Conservation (phyloP, 2,329 filamentous ascomycete species). For the Phialemoniopsis sp. region DNA sequence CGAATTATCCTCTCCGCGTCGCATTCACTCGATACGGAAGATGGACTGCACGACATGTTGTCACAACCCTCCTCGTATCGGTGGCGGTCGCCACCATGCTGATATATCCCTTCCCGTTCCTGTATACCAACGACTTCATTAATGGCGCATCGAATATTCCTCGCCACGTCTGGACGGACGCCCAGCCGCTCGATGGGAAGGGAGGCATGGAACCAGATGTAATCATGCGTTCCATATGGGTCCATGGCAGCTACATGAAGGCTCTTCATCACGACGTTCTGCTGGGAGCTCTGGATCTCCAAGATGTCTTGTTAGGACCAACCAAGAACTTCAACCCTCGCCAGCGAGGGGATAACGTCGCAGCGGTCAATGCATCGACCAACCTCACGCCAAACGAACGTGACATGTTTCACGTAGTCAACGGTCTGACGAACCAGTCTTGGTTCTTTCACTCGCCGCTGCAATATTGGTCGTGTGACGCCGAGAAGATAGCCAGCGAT, state of each 20-base stretch:
- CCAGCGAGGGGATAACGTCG: slow-evolving; percentile 20
- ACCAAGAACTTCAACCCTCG: slow-evolving; percentile 53
- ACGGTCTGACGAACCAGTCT: slow-evolving; percentile 56
- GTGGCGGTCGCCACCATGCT: slow-evolving; percentile 66
- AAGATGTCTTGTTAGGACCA: slow-evolving; percentile 63
- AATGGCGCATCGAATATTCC: slow-evolving; percentile 69
- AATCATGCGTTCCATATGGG: slow-evolving; percentile 79
- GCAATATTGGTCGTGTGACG: slow-evolving; percentile 74
- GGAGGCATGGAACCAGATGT: slow-evolving; percentile 56
- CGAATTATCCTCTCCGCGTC: slow-evolving; percentile 61
- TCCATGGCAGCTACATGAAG: slow-evolving; percentile 77
- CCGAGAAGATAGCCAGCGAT: slow-evolving; percentile 54
- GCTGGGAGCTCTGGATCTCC: slow-evolving; percentile 62
- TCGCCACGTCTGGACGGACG: slow-evolving; percentile 78
- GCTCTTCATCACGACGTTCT: slow-evolving; percentile 65
- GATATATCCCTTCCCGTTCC: slow-evolving; percentile 71
- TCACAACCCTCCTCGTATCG: slow-evolving; percentile 70
- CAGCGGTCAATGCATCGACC: slow-evolving; percentile 18
- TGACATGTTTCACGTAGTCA: slow-evolving; percentile 53
- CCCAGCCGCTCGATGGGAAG: slow-evolving; percentile 55
- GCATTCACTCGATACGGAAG: slow-evolving; percentile 67
- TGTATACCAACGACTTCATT: slow-evolving; percentile 68
- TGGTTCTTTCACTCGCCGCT: slow-evolving; percentile 83
- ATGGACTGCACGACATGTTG: slow-evolving; percentile 68
- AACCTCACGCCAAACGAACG: slow-evolving; percentile 40